phyloP scores from a whole-genome alignment of 305 asterid genomes.

The Solanum chacoense region DNA sequence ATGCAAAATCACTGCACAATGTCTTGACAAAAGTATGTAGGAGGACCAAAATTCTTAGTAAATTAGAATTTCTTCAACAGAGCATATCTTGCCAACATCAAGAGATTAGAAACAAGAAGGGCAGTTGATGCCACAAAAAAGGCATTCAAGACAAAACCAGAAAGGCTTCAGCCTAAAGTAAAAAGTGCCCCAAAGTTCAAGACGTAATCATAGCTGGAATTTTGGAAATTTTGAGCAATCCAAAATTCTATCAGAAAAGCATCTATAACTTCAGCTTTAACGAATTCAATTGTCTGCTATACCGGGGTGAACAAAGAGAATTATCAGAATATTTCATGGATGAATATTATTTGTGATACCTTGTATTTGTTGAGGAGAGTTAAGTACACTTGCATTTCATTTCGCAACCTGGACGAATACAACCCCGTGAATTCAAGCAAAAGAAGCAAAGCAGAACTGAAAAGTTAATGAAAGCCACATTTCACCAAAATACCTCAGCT shows the following conservation, averaged over 20 bases:
- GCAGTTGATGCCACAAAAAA: background rate
- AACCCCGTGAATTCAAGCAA: background rate
- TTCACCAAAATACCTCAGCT: conserved; percentile 48
- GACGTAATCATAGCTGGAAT: background rate
- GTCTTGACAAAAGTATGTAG: background rate
- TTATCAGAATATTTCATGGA: background rate
- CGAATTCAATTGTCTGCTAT: background rate
- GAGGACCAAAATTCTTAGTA: background rate
- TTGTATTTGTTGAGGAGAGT: conserved; percentile 30
- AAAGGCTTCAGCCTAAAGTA: background rate
- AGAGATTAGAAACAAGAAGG: background rate
- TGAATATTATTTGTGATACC: conserved; percentile 23
- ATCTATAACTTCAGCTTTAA: background rate
- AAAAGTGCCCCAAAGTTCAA: background rate
- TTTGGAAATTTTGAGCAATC: background rate
- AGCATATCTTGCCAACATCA: background rate
- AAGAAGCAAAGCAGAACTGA: background rate
- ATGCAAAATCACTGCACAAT: background rate
- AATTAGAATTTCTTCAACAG: background rate
- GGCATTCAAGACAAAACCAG: background rate
- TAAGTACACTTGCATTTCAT: conserved; percentile 52
- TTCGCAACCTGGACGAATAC: conserved; percentile 42
- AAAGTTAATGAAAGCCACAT: background rate
- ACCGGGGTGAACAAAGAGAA: background rate
- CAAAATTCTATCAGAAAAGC: background rate